phyloP scores from a whole-genome alignment of 768 basidiomycete species.

The Filobasidium floriforme region DNA sequence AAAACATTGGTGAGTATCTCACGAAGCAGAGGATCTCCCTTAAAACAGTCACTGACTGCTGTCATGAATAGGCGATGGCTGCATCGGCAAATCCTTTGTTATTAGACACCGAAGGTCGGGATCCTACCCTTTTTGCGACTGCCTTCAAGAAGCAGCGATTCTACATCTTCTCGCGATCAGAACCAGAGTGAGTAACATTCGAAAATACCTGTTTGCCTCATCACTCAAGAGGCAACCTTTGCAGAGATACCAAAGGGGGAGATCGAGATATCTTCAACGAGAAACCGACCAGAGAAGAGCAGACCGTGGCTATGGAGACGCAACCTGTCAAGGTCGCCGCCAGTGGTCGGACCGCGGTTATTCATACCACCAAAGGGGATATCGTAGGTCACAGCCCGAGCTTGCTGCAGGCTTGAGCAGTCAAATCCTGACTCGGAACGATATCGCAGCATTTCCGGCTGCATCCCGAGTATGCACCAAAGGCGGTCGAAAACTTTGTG shows the following conservation, averaged over 20 bases:
- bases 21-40: too few relatives aligned
- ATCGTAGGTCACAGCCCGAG: slow-evolving; percentile 48
- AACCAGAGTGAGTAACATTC: slow-evolving; percentile 64
- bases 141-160: slow-evolving; percentile 88
- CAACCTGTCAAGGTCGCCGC: slow-evolving; percentile 49
- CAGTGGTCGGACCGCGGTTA: slow-evolving; percentile 70
- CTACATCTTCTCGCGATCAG: slow-evolving; percentile 84
- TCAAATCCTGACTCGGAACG: neutral
- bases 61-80: slow-evolving; percentile 65
- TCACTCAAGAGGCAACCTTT: neutral
- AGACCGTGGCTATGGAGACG: slow-evolving; percentile 59
- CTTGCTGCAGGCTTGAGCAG: slow-evolving; percentile 55
- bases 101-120: slow-evolving; percentile 70
- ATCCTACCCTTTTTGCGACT: slow-evolving; percentile 87
- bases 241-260: slow-evolving; percentile 68
- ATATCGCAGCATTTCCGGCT: slow-evolving; percentile 36
- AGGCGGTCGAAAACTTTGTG: slow-evolving; percentile 95
- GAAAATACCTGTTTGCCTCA: neutral
- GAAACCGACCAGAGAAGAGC: slow-evolving; percentile 90
- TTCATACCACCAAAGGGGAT: slow-evolving; percentile 93
- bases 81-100: slow-evolving; percentile 93
- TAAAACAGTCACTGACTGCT: neutral
- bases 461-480: slow-evolving; percentile 87
- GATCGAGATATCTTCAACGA: slow-evolving; percentile 99
- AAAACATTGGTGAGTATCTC: slow-evolving; percentile 63